A percentile compares a stretch with the other conserved stretches of the same genome.
phyloP scores from a whole-genome alignment of 305 asterid species.

The Fraxinus dipetala region DNA sequence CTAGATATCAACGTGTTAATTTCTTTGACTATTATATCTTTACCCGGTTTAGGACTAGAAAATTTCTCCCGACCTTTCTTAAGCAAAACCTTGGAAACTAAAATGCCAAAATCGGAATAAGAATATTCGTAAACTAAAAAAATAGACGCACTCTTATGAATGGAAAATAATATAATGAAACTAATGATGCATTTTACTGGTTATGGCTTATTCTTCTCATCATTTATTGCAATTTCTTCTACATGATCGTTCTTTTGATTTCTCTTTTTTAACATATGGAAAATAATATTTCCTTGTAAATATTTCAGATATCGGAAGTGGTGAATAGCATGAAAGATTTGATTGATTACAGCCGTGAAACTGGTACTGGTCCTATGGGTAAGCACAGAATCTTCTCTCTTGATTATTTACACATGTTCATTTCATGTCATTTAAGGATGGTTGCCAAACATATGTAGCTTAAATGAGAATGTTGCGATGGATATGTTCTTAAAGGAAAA shows the following conservation, averaged over 20 bases:
- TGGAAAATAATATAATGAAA: neutral
- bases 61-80: neutral
- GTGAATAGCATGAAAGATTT: constrained; percentile 56
- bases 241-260: neutral
- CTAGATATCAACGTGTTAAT: neutral
- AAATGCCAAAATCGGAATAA: neutral
- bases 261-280: neutral
- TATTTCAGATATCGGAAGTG: constrained; percentile 53
- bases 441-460: neutral
- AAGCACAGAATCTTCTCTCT: neutral
- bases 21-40: neutral
- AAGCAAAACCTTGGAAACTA: neutral
- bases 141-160: neutral
- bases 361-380: constrained; percentile 39
- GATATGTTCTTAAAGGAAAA: neutral
- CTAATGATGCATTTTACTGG: neutral
- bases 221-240: neutral
- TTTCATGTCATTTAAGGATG: neutral
- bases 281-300: neutral
- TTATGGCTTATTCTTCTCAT: neutral
- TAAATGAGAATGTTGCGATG: neutral
- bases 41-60: neutral
- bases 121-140: neutral
- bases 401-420: neutral
- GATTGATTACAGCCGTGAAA: constrained; percentile 47